Percentiles rank a stretch among this genome's conserved stretches.
Conservation (phyloP, 2,329 filamentous ascomycete species). For the Orbilia javanica region DNA sequence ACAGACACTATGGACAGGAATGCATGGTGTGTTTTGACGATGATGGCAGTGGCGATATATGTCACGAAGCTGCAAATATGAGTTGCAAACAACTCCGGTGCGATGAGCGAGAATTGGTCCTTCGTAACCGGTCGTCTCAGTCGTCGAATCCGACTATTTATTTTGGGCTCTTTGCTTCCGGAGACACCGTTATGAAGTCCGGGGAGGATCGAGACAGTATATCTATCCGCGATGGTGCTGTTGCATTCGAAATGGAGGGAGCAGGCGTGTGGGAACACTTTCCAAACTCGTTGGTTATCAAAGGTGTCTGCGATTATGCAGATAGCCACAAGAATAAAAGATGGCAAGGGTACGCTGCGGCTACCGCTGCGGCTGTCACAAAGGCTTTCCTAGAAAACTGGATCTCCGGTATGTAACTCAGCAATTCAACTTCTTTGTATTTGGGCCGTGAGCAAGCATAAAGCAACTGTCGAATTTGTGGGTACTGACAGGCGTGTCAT, state of each 20-base stretch:
- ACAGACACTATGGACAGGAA: constrained; percentile 3
- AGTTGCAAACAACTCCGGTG: constrained; percentile 7
- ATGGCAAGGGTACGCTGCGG: constrained; percentile 28
- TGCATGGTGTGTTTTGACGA: background rate
- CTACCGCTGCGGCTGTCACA: constrained; percentile 7
- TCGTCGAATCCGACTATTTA: background rate
- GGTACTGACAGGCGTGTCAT: background rate
- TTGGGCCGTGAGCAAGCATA: background rate
- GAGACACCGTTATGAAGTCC: constrained; percentile 10
- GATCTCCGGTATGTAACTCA: background rate
- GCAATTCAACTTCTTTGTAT: background rate
- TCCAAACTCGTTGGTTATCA: constrained; percentile 10
- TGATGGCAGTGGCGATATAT: background rate
- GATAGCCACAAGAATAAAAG: constrained; percentile 17
- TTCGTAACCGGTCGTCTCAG: background rate
- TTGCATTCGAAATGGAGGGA: constrained; percentile 2
- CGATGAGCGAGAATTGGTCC: background rate
- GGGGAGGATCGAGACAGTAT: background rate
- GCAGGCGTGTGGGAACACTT: background rate
- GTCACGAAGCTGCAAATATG: background rate
- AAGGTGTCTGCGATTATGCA: constrained; percentile 19
- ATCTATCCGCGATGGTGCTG: background rate
- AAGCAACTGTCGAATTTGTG: too few species aligned
- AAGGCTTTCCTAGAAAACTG: constrained; percentile 13
- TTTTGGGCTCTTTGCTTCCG: constrained; percentile 9